Evolutionary conservation across 345 rosid species (phyloP).

Genomic region (Hypericum androsaemum): DNA sequence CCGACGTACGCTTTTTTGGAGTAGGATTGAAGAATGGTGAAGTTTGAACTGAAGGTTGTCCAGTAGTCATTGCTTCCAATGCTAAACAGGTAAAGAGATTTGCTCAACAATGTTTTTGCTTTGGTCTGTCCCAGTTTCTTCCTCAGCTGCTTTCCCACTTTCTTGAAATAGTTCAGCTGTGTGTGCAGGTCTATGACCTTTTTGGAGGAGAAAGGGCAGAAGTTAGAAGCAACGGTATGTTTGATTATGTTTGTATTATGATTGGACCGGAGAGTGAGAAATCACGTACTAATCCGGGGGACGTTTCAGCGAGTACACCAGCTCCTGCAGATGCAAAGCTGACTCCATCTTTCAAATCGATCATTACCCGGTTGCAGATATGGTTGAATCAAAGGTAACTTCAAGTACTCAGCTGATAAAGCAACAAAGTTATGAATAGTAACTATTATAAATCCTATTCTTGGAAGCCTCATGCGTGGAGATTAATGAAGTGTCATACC

Average conservation of each 20-base stretch:
- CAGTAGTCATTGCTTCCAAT: slow-evolving; percentile 33
- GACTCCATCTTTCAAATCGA: slow-evolving; percentile 23
- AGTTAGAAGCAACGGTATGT: background rate
- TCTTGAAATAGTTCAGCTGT: slow-evolving; percentile 28
- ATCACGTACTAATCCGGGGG: slow-evolving; percentile 26
- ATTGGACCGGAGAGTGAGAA: background rate
- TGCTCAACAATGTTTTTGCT: slow-evolving; percentile 21
- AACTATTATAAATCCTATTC: too few relatives aligned
- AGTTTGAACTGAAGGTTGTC: slow-evolving; percentile 11
- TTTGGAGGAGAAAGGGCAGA: background rate
- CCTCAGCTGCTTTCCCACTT: slow-evolving; percentile 18
- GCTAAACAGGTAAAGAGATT: slow-evolving; percentile 32
- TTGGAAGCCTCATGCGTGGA: too few relatives aligned
- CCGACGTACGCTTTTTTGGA: slow-evolving; percentile 13
- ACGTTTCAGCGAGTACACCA: slow-evolving; percentile 35
- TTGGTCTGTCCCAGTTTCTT: slow-evolving; percentile 25
- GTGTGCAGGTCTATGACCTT: slow-evolving; percentile 35
- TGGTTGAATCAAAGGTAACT: slow-evolving; percentile 38
- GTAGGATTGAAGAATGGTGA: slow-evolving; percentile 11
- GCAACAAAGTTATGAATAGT: background rate
- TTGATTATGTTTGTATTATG: background rate
- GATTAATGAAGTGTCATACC: slow-evolving; percentile 10
- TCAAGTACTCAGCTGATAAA: slow-evolving; percentile 28
- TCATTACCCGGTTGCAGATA: slow-evolving; percentile 29
- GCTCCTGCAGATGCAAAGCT: slow-evolving; percentile 48